phyloP scores from a whole-genome alignment of 1,284 basidiomycete genomes.

The Cutaneotrichosporon sp. region DNA sequence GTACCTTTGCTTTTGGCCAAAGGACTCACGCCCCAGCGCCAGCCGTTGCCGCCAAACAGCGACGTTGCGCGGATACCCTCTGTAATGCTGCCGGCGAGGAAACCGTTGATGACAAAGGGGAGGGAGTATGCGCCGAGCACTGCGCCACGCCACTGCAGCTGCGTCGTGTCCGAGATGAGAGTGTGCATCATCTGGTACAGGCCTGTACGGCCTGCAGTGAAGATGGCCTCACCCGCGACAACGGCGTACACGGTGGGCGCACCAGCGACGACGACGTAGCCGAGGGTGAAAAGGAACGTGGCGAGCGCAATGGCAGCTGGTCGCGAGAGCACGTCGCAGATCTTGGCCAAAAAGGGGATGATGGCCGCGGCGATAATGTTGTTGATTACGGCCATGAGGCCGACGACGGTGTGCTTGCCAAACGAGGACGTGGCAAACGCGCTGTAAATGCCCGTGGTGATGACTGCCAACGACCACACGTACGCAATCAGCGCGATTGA shows the following conservation, averaged over 20 bases:
- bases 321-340: constrained; percentile 33
- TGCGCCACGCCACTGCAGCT: constrained; percentile 68
- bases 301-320: constrained; percentile 25
- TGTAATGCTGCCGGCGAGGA: constrained; percentile 48
- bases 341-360: constrained; percentile 43
- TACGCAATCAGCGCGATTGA: constrained; percentile 31
- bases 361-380: constrained; percentile 39
- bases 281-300: constrained; percentile 35
- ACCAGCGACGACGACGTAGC: constrained; percentile 36
- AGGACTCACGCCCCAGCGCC: constrained; percentile 56
- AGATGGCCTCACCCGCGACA: constrained; percentile 37
- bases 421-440: constrained; percentile 42
- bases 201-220: constrained; percentile 39
- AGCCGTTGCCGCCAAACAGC: constrained; percentile 40
- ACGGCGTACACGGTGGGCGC: constrained; percentile 31
- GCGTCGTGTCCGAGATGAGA: constrained; percentile 62
- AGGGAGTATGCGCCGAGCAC: constrained; percentile 63
- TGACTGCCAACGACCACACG: constrained; percentile 28
- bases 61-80: constrained; percentile 52
- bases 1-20: not conserved
- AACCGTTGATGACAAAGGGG: constrained; percentile 53
- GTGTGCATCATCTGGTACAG: constrained; percentile 22
- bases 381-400: constrained; percentile 39
- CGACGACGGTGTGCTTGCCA: constrained; percentile 39
- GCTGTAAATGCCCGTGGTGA: constrained; percentile 22